These are phyloP conservation scores for Chaetomium globosum DNA, from an alignment of 2,329 filamentous ascomycete genomes.

Conservation along the genomic window DNA sequence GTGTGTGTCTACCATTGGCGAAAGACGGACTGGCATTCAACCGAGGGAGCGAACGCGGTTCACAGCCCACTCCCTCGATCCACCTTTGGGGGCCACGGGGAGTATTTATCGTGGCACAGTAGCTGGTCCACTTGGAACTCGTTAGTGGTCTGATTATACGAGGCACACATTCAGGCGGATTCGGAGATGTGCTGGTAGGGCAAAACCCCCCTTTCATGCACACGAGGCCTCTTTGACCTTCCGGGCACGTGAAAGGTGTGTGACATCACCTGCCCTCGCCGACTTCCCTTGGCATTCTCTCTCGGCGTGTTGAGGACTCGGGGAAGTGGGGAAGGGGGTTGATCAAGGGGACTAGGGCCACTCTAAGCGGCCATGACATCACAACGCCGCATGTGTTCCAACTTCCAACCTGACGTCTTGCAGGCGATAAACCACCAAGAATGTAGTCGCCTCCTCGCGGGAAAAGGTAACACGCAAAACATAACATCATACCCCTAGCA, in stretches of 20 bases:
- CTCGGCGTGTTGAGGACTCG: too few species aligned
- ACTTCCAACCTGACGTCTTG: too few species aligned
- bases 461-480: not conserved
- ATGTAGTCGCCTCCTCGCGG: too few species aligned
- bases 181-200: not conserved
- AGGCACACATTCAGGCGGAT: too few species aligned
- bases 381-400: not conserved
- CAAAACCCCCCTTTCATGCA: not conserved
- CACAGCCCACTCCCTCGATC: constrained; percentile 6
- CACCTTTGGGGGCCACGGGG: constrained; percentile 2
- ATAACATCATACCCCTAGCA: not conserved
- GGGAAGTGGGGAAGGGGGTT: not conserved
- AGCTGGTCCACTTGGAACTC: too few species aligned
- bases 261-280: not conserved
- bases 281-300: not conserved
- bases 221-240: not conserved
- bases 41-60: not conserved
- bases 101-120: not conserved
- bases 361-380: not conserved
- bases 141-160: too few species aligned
- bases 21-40: not conserved
- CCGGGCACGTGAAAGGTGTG: not conserved
- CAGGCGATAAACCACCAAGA: not conserved
- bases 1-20: not conserved
- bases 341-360: too few species aligned